Evolutionary conservation across 2,329 filamentous ascomycete genomes (phyloP), one percentile per base, ranked within the genome.

Genomic region (Colletotrichum sp.): DNA sequence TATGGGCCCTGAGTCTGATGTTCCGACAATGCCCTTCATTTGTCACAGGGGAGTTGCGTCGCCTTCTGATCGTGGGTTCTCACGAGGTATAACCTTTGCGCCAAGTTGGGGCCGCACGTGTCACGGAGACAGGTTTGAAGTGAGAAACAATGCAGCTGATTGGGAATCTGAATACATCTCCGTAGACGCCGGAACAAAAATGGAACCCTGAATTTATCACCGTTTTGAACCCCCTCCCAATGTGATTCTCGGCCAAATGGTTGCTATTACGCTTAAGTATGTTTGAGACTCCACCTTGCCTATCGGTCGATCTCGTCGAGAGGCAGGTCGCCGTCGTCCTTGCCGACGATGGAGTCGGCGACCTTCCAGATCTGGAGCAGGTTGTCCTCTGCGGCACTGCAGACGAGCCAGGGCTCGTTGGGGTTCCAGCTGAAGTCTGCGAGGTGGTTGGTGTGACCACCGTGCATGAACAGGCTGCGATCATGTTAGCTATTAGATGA

Each of bases 391-490:
- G 96, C 97, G 18, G 97, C 96, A 77, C 95, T 98, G 84, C 96
- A 96, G 79, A 99, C 95, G 71, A 98, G 92, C 98, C 98, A 99
- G 6, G 96, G 96, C 81, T 98, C 96, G 83, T 98, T 98, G 80
- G 93, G 92, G 85, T 99, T 99, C 96, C 96, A 99, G 86, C 94
- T 96, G 82, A 99, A 99, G 85, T 99, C 98, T 44, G 95, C 96
- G 77, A 99, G 92, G 79, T 98, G 94, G 86, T 98, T 98, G 13
- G 97, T 99, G 87, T 99, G 98, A 36, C 97, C 97, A 77, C 97
- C 97, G 82, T 99, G 97, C 96, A 99, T 99, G 87, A 99, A 99
- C 2, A 99, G 88, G 63, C 95, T 96, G 75, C 8, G 55, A 69
- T 39, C 21, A 6, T 78, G 78, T 83, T 78, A 84, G 79, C 67